A percentile compares a stretch with the other conserved stretches of the same genome.
Evolutionary conservation across 768 basidiomycete species (phyloP).

Genomic region (Collybia sp.): DNA sequence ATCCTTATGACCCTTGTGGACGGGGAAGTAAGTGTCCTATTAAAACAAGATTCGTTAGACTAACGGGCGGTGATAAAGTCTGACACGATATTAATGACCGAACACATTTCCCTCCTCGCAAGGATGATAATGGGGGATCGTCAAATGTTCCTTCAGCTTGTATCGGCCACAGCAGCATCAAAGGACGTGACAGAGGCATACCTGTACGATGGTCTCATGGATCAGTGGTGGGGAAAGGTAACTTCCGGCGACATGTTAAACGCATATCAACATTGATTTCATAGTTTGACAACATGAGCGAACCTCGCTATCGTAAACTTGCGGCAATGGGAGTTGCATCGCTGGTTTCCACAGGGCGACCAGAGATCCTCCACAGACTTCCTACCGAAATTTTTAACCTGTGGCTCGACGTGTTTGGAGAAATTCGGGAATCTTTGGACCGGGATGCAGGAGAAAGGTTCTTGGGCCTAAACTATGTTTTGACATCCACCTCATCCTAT

Average conservation of each 20-base stretch:
- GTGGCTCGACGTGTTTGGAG: slow-evolving; percentile 87
- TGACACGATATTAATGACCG: slow-evolving; percentile 43
- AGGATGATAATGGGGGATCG: slow-evolving; percentile 67
- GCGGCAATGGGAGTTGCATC: slow-evolving; percentile 77
- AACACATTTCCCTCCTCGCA: slow-evolving; percentile 70
- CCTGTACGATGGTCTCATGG: slow-evolving; percentile 62
- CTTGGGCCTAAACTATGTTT: slow-evolving; percentile 4
- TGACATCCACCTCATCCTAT: neutral
- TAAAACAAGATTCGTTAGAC: too few species aligned
- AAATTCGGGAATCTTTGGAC: slow-evolving; percentile 67
- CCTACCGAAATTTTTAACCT: slow-evolving; percentile 76
- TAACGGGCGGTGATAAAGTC: too few species aligned
- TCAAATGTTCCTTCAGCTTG: slow-evolving; percentile 65
- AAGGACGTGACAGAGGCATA: slow-evolving; percentile 43
- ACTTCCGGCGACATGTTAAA: slow-evolving; percentile 13
- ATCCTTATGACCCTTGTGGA: slow-evolving; percentile 56
- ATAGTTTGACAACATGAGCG: slow-evolving; percentile 90
- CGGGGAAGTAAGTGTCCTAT: slow-evolving; percentile 48
- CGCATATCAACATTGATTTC: neutral
- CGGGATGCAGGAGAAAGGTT: slow-evolving; percentile 32
- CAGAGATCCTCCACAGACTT: slow-evolving; percentile 68
- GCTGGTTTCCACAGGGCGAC: slow-evolving; percentile 69
- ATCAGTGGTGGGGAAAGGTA: slow-evolving; percentile 83
- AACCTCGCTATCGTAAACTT: slow-evolving; percentile 80
- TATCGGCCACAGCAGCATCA: slow-evolving; percentile 53